Percentiles rank a stretch among this genome's conserved stretches.
These are phyloP conservation scores for Teratosphaeriaceae sp. DNA, from an alignment of 2,329 filamentous ascomycete species.

Conservation along the genomic window DNA sequence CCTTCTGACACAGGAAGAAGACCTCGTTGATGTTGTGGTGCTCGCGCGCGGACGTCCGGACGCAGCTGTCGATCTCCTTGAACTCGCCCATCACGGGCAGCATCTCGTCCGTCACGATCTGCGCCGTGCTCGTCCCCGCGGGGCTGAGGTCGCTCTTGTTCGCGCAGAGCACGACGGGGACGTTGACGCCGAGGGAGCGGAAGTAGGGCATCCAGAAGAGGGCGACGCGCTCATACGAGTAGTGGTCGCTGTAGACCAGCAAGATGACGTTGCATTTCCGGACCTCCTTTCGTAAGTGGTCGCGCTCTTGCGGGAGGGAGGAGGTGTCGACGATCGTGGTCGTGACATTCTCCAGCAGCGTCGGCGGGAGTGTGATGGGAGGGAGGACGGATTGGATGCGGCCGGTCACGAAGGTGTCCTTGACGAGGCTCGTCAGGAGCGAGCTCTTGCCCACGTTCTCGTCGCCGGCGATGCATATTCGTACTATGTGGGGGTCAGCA, in stretches of 20 bases:
- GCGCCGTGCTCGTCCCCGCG: constrained; percentile 62
- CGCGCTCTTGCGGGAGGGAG: constrained; percentile 85
- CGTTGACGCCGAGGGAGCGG: constrained; percentile 94
- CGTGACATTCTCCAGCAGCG: constrained; percentile 90
- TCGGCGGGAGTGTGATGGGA: constrained; percentile 89
- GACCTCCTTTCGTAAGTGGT: constrained; percentile 88
- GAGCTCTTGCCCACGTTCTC: constrained; percentile 93
- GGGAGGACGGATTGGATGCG: constrained; percentile 94
- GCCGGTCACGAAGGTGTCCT: constrained; percentile 90
- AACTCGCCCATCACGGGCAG: constrained; percentile 94
- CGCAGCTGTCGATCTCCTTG: constrained; percentile 97
- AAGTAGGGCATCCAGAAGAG: constrained; percentile 99
- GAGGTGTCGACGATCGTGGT: constrained; percentile 98
- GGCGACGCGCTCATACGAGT: constrained; percentile 95
- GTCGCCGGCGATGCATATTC: constrained; percentile 94
- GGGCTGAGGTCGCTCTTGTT: constrained; percentile 87
- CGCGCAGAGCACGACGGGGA: constrained; percentile 91
- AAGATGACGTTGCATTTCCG: constrained; percentile 96
- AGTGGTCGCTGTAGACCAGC: constrained; percentile 95
- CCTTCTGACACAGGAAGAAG: constrained; percentile 97
- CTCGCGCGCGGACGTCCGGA: constrained; percentile 84
- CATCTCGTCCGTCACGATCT: constrained; percentile 95
- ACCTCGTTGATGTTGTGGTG: constrained; percentile 90
- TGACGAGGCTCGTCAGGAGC: constrained; percentile 67
- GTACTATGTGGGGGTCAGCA: constrained; percentile 49